Evolutionary conservation across 2,329 filamentous ascomycete species (phyloP).

Genomic region (Leptographium galeiforme): DNA sequence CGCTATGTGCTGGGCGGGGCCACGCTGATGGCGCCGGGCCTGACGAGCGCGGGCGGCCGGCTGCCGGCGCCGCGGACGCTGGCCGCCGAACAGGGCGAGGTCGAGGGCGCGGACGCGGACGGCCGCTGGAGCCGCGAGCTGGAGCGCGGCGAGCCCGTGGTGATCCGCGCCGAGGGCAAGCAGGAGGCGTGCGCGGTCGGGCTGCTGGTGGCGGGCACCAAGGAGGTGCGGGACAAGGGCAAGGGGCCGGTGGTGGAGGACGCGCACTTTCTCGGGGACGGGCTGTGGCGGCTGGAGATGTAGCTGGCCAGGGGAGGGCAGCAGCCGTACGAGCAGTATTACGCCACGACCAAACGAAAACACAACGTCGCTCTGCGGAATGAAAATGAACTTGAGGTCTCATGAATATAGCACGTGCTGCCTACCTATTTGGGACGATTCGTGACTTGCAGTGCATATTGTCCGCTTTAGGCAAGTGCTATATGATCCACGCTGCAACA

Average conservation of each 20-base stretch:
- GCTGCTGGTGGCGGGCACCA: slow-evolving; percentile 67
- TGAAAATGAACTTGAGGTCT: too few relatives aligned
- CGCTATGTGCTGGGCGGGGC: slow-evolving; percentile 90
- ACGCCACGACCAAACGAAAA: too few relatives aligned
- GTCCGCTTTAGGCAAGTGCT: too few relatives aligned
- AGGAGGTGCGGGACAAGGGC: slow-evolving; percentile 84
- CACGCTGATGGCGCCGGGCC: slow-evolving; percentile 87
- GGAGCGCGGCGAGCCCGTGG: slow-evolving; percentile 69
- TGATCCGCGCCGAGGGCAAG: slow-evolving; percentile 88
- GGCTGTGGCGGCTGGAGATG: slow-evolving; percentile 62
- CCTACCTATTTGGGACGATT: too few relatives aligned
- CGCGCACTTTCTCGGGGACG: slow-evolving; percentile 87
- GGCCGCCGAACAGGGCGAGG: slow-evolving; percentile 14
- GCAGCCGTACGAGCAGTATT: too few relatives aligned
- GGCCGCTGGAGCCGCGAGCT: slow-evolving; percentile 54
- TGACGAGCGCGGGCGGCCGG: slow-evolving; percentile 72
- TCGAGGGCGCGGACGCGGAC: slow-evolving; percentile 34
- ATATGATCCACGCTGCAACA: too few relatives aligned
- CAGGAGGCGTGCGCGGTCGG: slow-evolving; percentile 82
- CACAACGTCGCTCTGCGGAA: too few relatives aligned
- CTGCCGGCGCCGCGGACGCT: slow-evolving; percentile 43
- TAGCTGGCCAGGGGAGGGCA: too few relatives aligned
- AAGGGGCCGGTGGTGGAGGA: slow-evolving; percentile 92
- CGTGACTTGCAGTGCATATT: too few relatives aligned
- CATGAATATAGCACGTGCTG: too few relatives aligned